phyloP scores from a whole-genome alignment of 768 basidiomycete species.

The Hericium rajendrae region DNA sequence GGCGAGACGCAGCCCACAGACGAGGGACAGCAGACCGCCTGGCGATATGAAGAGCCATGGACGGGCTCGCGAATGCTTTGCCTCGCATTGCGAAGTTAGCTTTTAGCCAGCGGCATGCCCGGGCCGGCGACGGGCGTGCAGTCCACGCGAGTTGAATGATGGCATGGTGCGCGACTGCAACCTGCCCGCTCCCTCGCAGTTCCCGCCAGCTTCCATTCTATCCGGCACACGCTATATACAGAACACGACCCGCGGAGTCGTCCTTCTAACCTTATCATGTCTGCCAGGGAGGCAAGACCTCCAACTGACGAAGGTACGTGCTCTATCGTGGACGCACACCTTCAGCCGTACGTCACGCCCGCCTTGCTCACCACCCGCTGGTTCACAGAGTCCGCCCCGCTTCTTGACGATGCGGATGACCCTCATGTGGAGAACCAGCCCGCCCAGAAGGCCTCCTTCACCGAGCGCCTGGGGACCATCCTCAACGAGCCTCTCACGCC shows the following conservation, averaged over 20 bases:
- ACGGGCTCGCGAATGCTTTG: background rate
- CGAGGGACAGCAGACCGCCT: conserved; percentile 1
- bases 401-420: conserved; percentile 42
- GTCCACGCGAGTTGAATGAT: background rate
- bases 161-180: background rate
- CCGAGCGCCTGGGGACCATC: conserved; percentile 42
- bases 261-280: conserved; percentile 3
- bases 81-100: too few relatives aligned
- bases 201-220: background rate
- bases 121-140: background rate
- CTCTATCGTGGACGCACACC: background rate
- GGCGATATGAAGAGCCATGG: conserved; percentile 1
- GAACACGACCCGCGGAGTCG: background rate
- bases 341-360: too few relatives aligned
- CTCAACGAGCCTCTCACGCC: conserved; percentile 74
- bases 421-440: conserved; percentile 26
- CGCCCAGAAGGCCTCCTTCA: conserved; percentile 25
- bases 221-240: background rate
- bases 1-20: conserved; percentile 1
- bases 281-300: conserved; percentile 13
- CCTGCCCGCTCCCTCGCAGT: background rate
- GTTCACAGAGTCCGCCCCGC: conserved; percentile 50
- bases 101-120: background rate
- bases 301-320: conserved; percentile 13
- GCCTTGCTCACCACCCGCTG: background rate